phyloP scores from a whole-genome alignment of 495 filamentous ascomycete genomes.

The Terfezia boudieri region DNA sequence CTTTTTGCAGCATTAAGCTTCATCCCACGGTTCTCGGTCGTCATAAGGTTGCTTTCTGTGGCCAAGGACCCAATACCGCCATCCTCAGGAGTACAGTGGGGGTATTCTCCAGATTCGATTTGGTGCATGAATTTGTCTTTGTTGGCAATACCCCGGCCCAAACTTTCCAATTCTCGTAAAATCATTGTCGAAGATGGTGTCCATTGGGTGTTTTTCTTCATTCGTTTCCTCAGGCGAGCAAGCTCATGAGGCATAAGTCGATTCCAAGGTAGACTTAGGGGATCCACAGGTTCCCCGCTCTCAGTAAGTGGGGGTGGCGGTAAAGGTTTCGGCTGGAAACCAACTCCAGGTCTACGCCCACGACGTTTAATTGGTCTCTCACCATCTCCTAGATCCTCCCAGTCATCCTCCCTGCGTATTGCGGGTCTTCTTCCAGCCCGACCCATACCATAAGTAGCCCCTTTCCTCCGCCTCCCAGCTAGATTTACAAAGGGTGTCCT shows the following conservation, averaged over 20 bases:
- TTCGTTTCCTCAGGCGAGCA: conserved; percentile 71
- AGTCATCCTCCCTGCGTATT: conserved; percentile 11
- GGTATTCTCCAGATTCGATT: conserved; percentile 10
- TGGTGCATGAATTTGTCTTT: conserved; percentile 16
- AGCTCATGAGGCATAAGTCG: conserved; percentile 81
- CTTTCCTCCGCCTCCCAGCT: not conserved
- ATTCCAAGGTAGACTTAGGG: conserved; percentile 65
- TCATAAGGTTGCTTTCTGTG: conserved; percentile 13
- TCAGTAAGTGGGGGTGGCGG: conserved; percentile 10
- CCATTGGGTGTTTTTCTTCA: conserved; percentile 99
- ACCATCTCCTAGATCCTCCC: conserved; percentile 12
- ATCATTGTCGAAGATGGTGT: conserved; percentile 94
- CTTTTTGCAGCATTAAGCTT: conserved; percentile 15
- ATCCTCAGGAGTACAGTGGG: conserved; percentile 14
- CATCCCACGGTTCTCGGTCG: conserved; percentile 19
- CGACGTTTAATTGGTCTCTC: conserved; percentile 6
- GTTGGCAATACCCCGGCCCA: conserved; percentile 41
- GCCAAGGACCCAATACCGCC: conserved; percentile 18
- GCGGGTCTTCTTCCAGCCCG: not conserved
- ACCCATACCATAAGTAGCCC: not conserved
- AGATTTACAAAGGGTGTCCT: conserved; percentile 2
- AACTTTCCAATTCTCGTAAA: conserved; percentile 52
- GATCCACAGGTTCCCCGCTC: conserved; percentile 30
- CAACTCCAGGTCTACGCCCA: conserved; percentile 7
- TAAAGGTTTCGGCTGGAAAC: conserved; percentile 5